Percentiles rank a stretch among this genome's conserved stretches.
Evolutionary conservation across 129 eudicot genomes (phyloP).

Genomic region (Flaveria bidentis): DNA sequence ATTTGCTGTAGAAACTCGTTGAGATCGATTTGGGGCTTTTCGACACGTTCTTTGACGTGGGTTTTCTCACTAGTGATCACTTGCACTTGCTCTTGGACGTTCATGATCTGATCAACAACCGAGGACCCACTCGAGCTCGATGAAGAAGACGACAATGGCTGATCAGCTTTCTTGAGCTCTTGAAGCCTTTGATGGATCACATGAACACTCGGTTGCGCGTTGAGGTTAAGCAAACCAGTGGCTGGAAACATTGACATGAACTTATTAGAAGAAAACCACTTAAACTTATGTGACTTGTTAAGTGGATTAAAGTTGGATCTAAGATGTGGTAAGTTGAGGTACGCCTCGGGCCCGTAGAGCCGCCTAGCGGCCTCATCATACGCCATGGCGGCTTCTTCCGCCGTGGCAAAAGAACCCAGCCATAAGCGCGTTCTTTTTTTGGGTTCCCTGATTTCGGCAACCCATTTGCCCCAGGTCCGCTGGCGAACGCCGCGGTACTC

Average conservation of each 20-base stretch:
- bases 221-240: constrained; percentile 69
- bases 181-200: constrained; percentile 90
- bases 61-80: constrained; percentile 27
- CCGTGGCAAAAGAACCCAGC: constrained; percentile 89
- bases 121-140: constrained; percentile 52
- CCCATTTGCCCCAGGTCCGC: constrained; percentile 98
- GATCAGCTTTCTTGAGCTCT: constrained; percentile 63
- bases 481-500: constrained; percentile 91
- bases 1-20: constrained; percentile 90
- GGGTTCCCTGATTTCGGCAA: constrained; percentile 93
- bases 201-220: constrained; percentile 88
- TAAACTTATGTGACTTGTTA: constrained; percentile 76
- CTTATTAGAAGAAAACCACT: constrained; percentile 84
- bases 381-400: constrained; percentile 96
- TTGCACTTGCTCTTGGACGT: constrained; percentile 21
- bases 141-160: constrained; percentile 47
- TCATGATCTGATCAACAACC: constrained; percentile 27
- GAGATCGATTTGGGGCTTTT: constrained; percentile 94
- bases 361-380: constrained; percentile 95
- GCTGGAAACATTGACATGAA: constrained; percentile 58
- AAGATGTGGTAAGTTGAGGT: constrained; percentile 87
- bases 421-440: constrained; percentile 84
- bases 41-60: constrained; percentile 36
- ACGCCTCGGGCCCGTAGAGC: constrained; percentile 88
- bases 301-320: constrained; percentile 78